Percentiles rank a stretch among this genome's conserved stretches.
These are phyloP conservation scores for Gossypium gossypioides DNA, from an alignment of 441 rosid species.

Conservation along the genomic window DNA sequence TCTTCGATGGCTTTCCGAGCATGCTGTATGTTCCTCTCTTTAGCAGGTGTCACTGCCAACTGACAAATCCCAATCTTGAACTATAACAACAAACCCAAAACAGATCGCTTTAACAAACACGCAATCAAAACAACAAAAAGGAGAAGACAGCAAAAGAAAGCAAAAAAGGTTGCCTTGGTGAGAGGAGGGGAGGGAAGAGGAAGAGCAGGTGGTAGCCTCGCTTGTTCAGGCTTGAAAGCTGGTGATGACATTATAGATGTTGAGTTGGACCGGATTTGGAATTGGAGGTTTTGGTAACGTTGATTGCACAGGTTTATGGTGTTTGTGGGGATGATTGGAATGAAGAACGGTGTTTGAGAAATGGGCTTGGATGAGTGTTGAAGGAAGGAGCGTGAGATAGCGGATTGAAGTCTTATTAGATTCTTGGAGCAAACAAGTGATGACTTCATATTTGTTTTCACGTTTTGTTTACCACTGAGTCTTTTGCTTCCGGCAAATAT, in stretches of 20 bases:
- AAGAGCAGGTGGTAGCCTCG: slow-evolving; percentile 68
- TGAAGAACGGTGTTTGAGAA: slow-evolving; percentile 10
- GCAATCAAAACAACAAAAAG: neutral
- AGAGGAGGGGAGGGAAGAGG: slow-evolving; percentile 64
- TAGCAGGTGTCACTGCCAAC: slow-evolving; percentile 59
- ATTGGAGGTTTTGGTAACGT: neutral
- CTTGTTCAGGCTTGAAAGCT: slow-evolving; percentile 61
- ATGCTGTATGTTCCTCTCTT: slow-evolving; percentile 63
- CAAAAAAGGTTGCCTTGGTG: slow-evolving; percentile 37
- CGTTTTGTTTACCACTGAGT: neutral
- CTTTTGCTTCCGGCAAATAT: neutral
- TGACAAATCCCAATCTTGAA: slow-evolving; percentile 83
- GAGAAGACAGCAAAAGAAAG: neutral
- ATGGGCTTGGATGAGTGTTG: slow-evolving; percentile 12
- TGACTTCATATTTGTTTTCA: neutral
- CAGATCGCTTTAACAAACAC: neutral
- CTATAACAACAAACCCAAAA: slow-evolving; percentile 25
- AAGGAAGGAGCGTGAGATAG: neutral
- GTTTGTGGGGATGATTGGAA: neutral
- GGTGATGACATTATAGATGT: slow-evolving; percentile 48
- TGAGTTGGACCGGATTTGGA: slow-evolving; percentile 16
- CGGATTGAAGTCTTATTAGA: neutral
- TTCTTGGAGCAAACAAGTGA: neutral
- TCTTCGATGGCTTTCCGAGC: slow-evolving; percentile 59
- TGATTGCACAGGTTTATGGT: slow-evolving; percentile 8